These are phyloP conservation scores for Colletotrichum sp. DNA, from an alignment of 2,329 filamentous ascomycete genomes.

Conservation along the genomic window DNA sequence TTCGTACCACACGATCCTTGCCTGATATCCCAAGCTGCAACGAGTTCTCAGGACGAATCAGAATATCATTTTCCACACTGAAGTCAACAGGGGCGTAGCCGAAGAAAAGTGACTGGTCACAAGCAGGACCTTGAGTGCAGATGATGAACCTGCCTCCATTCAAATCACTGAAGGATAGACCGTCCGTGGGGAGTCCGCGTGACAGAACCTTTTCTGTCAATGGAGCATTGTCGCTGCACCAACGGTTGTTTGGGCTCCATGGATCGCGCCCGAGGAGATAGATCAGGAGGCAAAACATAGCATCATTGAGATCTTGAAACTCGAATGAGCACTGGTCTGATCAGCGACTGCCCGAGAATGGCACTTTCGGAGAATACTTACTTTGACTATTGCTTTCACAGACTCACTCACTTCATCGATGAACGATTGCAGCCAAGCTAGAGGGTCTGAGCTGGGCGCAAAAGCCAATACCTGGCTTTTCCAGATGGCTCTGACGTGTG, in stretches of 20 bases:
- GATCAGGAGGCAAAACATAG: background rate
- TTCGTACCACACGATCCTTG: background rate
- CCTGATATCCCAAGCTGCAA: background rate
- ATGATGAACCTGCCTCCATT: background rate
- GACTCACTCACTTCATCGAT: no score
- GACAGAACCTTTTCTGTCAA: background rate
- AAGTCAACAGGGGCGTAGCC: background rate
- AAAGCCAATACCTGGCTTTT: background rate
- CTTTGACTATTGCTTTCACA: no score
- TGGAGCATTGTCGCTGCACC: background rate
- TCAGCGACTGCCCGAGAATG: background rate
- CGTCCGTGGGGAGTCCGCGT: background rate
- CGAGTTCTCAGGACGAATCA: background rate
- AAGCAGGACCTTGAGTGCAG: background rate
- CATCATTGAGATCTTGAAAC: background rate
- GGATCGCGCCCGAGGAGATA: background rate
- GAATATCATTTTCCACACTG: background rate
- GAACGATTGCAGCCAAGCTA: background rate
- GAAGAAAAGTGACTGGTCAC: background rate
- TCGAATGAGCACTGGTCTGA: background rate
- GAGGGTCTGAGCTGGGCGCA: background rate
- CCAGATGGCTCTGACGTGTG: background rate
- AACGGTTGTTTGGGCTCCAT: background rate
- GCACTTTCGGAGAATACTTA: no score
- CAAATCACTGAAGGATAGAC: background rate